Percentiles rank a stretch among this genome's conserved stretches.
phyloP scores from a whole-genome alignment of 192 early-diverging fungal species.

The Thoreauomyces humboldtii region DNA sequence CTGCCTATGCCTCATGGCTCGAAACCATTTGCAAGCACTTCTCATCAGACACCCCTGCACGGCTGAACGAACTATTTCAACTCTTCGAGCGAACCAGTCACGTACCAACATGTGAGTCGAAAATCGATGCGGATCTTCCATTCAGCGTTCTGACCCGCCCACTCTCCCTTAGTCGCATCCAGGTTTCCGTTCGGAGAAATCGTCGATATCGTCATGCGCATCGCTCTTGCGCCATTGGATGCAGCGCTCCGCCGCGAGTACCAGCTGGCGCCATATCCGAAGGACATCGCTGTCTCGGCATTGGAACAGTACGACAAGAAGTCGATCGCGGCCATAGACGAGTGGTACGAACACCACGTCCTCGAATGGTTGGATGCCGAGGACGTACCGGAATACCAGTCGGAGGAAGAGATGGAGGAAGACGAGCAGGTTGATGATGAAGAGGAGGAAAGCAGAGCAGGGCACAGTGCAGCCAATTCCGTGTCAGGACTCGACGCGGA shows the following conservation, averaged over 20 bases:
- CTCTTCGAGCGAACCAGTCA: conserved; percentile 11
- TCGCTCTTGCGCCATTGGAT: neutral
- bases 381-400: conserved; percentile 11
- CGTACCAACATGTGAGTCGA: neutral
- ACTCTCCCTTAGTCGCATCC: neutral
- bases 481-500: neutral
- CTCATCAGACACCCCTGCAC: neutral
- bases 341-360: conserved; percentile 7
- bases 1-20: neutral
- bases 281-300: neutral
- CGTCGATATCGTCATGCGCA: conserved; percentile 2
- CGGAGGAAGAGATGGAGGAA: neutral
- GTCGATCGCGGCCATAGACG: neutral
- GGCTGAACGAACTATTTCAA: neutral
- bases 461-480: neutral
- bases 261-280: conserved; percentile 1
- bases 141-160: neutral
- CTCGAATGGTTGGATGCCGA: neutral
- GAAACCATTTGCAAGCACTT: too few relatives aligned
- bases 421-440: neutral
- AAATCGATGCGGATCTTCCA: neutral
- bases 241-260: neutral
- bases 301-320: neutral
- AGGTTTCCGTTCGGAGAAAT: conserved; percentile 15
- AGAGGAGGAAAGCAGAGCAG: neutral